Percentiles rank a stretch among this genome's conserved stretches.
Conservation (phyloP, 345 rosid genomes). For the Eucalyptus brandiana region DNA sequence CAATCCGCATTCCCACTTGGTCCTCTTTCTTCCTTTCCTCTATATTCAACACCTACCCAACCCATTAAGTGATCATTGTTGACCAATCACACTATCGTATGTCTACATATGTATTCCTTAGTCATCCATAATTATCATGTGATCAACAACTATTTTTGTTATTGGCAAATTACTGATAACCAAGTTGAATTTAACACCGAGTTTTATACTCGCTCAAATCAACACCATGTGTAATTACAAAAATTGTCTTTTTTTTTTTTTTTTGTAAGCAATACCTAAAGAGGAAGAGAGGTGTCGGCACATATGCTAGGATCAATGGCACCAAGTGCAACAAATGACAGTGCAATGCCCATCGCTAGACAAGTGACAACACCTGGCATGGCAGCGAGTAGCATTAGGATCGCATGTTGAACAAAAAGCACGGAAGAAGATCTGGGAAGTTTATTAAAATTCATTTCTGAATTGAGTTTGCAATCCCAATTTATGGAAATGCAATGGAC, state of each 20-base stretch:
- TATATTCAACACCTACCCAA: not conserved
- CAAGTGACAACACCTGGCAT: not conserved
- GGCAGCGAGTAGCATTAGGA: not conserved
- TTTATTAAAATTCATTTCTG: no score
- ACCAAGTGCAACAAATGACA: not conserved
- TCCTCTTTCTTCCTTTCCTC: not conserved
- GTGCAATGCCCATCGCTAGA: accelerated
- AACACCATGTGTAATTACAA: no score
- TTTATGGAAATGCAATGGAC: not conserved
- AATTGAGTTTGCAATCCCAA: not conserved
- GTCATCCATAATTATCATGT: not conserved
- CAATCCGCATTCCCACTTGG: not conserved
- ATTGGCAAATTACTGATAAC: no score
- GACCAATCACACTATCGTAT: not conserved
- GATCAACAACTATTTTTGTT: not conserved
- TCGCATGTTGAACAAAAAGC: not conserved
- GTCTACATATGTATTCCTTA: not conserved
- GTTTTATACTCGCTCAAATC: not conserved
- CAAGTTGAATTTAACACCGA: no score
- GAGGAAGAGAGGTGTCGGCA: not conserved
- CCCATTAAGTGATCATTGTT: not conserved
- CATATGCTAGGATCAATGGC: accelerated
- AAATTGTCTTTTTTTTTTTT: not conserved
- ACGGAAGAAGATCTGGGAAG: not conserved
- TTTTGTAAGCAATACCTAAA: not conserved